Evolutionary conservation across 768 basidiomycete species (phyloP), one percentile per base, ranked within the genome.

Genomic region (Tricholoma bakamatsutake): DNA sequence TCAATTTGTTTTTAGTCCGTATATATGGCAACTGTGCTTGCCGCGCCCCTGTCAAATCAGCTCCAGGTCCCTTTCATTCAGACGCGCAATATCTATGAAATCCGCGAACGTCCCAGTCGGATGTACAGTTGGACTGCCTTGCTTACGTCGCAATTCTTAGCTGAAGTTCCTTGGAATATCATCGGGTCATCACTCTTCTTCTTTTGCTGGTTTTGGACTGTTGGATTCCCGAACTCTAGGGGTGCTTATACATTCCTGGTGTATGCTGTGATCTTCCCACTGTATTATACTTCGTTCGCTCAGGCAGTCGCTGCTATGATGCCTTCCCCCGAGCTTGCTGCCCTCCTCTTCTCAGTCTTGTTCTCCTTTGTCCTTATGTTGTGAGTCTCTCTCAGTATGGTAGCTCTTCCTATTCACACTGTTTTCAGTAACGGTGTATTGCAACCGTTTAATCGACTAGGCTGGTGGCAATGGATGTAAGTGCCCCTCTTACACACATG

Each of bases 381-480:
- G 79, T 82, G 52, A 59, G 80, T 72, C 7, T 64, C 21, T 11
- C 4, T 21, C 47, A 46, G 18, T 40, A 1, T 47, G 7, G 10
- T 34, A 30, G 28, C 39, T 42, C 42, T 30, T 37, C 12, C n/a
- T 40, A 15, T 51, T 57, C 18, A 52, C 48, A 34, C 35, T 49
- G 9, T 59, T 28, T 13, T 62, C 73, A 83, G 81, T 62, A 77
- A 86, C 58, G 86, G 85, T 57, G 83, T 88, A 35, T 64, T 89
- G 3, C 87, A 89, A 61, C 87, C 87, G 6, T 84, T 72, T 63
- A 60, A 73, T 7, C 72, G 75, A 15, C 78, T 88, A 2, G 80
- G 80, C 10, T 85, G 84, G 81, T 89, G 87, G 87, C 64, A 68
- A 51, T 88, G 86, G 85, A 85, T 87, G 85, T 88, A 78, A 58